phyloP scores from a whole-genome alignment of 176 grass and related monocot species.

The Coix lacrymajobi region DNA sequence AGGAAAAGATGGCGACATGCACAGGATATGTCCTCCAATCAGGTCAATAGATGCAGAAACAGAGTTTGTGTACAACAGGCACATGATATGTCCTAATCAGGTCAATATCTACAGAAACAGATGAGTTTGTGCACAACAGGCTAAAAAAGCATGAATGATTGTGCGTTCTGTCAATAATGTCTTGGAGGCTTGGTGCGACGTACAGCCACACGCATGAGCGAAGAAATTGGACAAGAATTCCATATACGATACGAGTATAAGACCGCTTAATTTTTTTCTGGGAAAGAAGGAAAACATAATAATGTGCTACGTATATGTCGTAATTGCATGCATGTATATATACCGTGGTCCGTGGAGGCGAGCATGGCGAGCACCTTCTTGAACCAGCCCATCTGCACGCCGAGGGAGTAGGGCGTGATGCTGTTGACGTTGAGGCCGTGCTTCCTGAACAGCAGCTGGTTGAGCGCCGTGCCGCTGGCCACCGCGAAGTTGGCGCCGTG shows the following conservation, averaged over 20 bases:
- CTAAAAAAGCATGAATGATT: neutral
- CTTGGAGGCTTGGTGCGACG: too few species aligned
- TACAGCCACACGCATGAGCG: too few species aligned
- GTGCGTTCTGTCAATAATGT: neutral
- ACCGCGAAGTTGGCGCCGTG: conserved; percentile 81
- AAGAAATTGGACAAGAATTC: too few species aligned
- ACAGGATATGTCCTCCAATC: too few species aligned
- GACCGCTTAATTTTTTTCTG: too few species aligned
- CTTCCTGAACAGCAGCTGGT: conserved; percentile 45
- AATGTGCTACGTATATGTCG: too few species aligned
- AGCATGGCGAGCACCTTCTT: conserved; percentile 41
- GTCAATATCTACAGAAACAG: neutral
- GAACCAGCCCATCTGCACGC: conserved; percentile 67
- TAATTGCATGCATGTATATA: too few species aligned
- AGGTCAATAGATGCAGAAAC: too few species aligned
- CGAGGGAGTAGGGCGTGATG: conserved; percentile 58
- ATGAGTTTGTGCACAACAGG: neutral
- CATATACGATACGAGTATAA: too few species aligned
- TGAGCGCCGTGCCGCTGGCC: conserved; percentile 62
- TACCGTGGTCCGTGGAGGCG: conserved; percentile 24
- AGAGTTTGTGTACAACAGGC: too few species aligned
- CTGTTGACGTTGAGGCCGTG: conserved; percentile 22
- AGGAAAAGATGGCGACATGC: neutral
- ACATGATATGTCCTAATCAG: neutral
- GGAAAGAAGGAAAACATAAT: too few species aligned